Percentiles rank a stretch among this genome's conserved stretches.
Evolutionary conservation across 2,329 filamentous ascomycete genomes (phyloP).

Genomic region (Curvularia verruculosa): DNA sequence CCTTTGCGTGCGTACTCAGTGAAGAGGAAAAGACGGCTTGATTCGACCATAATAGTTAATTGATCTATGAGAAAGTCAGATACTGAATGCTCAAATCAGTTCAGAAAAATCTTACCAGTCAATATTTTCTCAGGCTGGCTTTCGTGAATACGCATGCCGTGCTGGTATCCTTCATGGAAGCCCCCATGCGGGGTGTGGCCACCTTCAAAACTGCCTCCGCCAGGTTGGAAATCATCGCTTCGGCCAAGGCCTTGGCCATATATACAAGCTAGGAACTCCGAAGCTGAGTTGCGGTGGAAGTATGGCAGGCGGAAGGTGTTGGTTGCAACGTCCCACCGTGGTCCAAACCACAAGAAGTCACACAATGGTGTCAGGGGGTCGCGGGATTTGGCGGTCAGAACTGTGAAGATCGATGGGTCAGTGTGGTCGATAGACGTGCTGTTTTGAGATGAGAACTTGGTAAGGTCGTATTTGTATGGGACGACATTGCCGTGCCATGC

Average conservation of each 20-base stretch:
- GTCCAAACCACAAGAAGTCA: slow-evolving; percentile 50
- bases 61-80: slow-evolving; percentile 35
- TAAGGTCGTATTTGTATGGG: slow-evolving; percentile 63
- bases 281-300: slow-evolving; percentile 49
- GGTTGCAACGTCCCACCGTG: slow-evolving; percentile 48
- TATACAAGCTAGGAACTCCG: slow-evolving; percentile 47
- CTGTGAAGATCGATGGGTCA: slow-evolving; percentile 48
- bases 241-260: slow-evolving; percentile 48
- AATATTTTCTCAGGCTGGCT: slow-evolving; percentile 53
- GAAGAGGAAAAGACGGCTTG: slow-evolving; percentile 48
- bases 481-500: slow-evolving; percentile 52
- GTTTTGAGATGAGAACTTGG: slow-evolving; percentile 53
- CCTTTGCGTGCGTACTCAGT: slow-evolving; percentile 47
- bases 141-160: slow-evolving; percentile 54
- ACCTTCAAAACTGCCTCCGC: slow-evolving; percentile 47
- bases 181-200: slow-evolving; percentile 49
- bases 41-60: slow-evolving; percentile 50
- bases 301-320: slow-evolving; percentile 50
- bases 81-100: neutral
- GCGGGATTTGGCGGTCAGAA: slow-evolving; percentile 47
- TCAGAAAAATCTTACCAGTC: slow-evolving; percentile 27
- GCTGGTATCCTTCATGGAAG: slow-evolving; percentile 54
- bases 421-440: slow-evolving; percentile 50
- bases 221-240: slow-evolving; percentile 53
- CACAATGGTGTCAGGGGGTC: slow-evolving; percentile 46